phyloP scores from a whole-genome alignment of 1,284 basidiomycete genomes.

The Termitomyces sp. region DNA sequence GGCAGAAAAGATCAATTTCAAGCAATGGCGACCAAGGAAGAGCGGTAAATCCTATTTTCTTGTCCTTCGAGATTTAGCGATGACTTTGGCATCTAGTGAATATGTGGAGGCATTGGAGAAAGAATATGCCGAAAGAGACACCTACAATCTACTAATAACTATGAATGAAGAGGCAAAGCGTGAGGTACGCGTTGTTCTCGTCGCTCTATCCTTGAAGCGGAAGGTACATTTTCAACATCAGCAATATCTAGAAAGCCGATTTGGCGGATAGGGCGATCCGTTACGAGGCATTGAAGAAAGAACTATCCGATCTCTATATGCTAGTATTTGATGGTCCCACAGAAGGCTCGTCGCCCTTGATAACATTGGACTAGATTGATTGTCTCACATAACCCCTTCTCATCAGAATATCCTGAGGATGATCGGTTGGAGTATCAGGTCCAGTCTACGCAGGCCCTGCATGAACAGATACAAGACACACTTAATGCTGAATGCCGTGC shows the following conservation, averaged over 20 bases:
- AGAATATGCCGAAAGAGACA: conserved; percentile 33
- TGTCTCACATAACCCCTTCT: background rate
- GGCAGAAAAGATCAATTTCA: conserved; percentile 36
- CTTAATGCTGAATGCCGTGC: conserved; percentile 34
- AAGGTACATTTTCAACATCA: background rate
- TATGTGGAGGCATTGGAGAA: conserved; percentile 38
- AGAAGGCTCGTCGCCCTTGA: conserved; percentile 21
- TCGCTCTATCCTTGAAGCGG: background rate
- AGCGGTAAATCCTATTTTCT: conserved; percentile 25
- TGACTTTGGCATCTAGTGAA: conserved; percentile 24
- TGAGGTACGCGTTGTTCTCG: conserved; percentile 24
- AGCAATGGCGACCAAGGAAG: conserved; percentile 36
- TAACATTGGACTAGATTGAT: background rate
- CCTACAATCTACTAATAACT: conserved; percentile 24
- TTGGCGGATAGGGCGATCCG: conserved; percentile 25
- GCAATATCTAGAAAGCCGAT: conserved; percentile 23
- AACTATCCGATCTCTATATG: conserved; percentile 32
- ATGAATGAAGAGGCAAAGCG: conserved; percentile 29
- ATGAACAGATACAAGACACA: conserved; percentile 30
- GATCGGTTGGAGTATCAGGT: conserved; percentile 33
- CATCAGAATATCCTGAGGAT: conserved; percentile 33
- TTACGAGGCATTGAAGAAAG: conserved; percentile 27
- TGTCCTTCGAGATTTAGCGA: background rate
- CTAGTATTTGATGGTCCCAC: conserved; percentile 39
- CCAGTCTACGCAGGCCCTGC: conserved; percentile 23